Percentiles rank a stretch among this genome's conserved stretches.
Evolutionary conservation across 768 basidiomycete species (phyloP).

Genomic region (Terana coerulea): DNA sequence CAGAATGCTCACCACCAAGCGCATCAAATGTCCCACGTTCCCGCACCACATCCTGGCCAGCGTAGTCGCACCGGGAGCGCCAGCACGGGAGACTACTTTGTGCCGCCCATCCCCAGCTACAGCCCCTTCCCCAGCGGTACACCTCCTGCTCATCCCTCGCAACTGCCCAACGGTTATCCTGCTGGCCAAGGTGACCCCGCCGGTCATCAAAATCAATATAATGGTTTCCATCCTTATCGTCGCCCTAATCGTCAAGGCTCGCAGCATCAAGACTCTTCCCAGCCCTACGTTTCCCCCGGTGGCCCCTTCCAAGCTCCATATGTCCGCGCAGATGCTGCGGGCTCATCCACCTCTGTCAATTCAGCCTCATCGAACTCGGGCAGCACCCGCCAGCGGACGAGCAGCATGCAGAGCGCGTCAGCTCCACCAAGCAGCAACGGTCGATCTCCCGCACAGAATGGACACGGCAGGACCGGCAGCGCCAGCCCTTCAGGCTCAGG

Average conservation of each 20-base stretch:
- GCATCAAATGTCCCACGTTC: slow-evolving; percentile 39
- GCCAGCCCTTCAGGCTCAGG: slow-evolving; percentile 18
- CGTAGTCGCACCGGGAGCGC: slow-evolving; percentile 35
- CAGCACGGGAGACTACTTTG: slow-evolving; percentile 50
- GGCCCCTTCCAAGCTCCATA: slow-evolving; percentile 70
- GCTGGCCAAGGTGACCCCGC: slow-evolving; percentile 27
- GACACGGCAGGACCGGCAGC: slow-evolving; percentile 15
- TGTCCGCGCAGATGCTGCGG: slow-evolving; percentile 74
- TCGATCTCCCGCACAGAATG: slow-evolving; percentile 18
- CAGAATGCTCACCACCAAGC: slow-evolving; percentile 62
- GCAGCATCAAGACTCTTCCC: slow-evolving; percentile 23
- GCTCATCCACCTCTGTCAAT: slow-evolving; percentile 74
- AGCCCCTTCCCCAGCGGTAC: slow-evolving; percentile 69
- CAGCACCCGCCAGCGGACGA: slow-evolving; percentile 62
- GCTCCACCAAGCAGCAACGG: slow-evolving; percentile 29
- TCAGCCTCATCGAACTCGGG: slow-evolving; percentile 44
- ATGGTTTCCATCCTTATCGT: slow-evolving; percentile 81
- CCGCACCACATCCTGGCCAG: slow-evolving; percentile 28
- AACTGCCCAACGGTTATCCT: slow-evolving; percentile 40
- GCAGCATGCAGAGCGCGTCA: slow-evolving; percentile 62
- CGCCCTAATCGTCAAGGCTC: slow-evolving; percentile 47
- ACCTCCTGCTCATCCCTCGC: slow-evolving; percentile 54
- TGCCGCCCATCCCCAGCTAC: slow-evolving; percentile 50
- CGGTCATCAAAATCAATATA: slow-evolving; percentile 36
- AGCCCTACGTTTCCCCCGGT: slow-evolving; percentile 19